Evolutionary conservation across 1,284 basidiomycete genomes (phyloP).

Genomic region (Hemileia vastatrix): DNA sequence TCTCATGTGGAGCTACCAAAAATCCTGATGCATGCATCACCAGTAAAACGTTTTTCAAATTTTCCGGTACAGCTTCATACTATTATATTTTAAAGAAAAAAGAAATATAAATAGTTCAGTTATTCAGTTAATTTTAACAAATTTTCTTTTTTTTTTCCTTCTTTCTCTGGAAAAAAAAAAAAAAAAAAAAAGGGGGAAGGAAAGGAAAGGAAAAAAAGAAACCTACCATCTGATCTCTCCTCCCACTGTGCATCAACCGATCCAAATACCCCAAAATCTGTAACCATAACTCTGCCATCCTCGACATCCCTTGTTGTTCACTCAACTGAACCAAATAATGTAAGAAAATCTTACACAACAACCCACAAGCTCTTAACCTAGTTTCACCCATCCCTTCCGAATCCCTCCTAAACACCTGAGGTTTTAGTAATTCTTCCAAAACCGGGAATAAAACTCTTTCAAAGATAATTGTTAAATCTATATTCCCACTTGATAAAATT

Average conservation of each 20-base stretch:
- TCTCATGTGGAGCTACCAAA: slow-evolving; percentile 61
- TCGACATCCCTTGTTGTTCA: slow-evolving; percentile 50
- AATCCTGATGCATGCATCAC: slow-evolving; percentile 86
- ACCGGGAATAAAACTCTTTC: slow-evolving; percentile 83
- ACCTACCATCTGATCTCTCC: slow-evolving; percentile 73
- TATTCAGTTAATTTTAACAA: not conserved
- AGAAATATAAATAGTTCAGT: not conserved
- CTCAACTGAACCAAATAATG: slow-evolving; percentile 73
- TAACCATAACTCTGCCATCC: slow-evolving; percentile 70
- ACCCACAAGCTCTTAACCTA: slow-evolving; percentile 68
- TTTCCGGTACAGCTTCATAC: slow-evolving; percentile 91
- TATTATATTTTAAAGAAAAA: slow-evolving; percentile 40
- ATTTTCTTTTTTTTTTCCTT: slow-evolving; percentile 2
- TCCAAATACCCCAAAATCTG: slow-evolving; percentile 84
- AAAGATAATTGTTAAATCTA: slow-evolving; percentile 71
- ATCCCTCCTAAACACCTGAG: slow-evolving; percentile 68
- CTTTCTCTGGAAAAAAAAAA: slow-evolving; percentile 2
- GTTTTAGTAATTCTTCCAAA: slow-evolving; percentile 79
- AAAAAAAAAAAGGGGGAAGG: not conserved
- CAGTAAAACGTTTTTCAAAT: slow-evolving; percentile 88
- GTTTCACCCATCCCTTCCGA: slow-evolving; percentile 82
- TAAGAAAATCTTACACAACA: slow-evolving; percentile 91
- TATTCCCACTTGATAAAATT: slow-evolving; percentile 53
- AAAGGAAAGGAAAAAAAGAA: not conserved
- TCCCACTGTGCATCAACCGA: slow-evolving; percentile 73